Conservation (phyloP, 1,139 yeast genomes). For the Arxiozyma telluris region DNA sequence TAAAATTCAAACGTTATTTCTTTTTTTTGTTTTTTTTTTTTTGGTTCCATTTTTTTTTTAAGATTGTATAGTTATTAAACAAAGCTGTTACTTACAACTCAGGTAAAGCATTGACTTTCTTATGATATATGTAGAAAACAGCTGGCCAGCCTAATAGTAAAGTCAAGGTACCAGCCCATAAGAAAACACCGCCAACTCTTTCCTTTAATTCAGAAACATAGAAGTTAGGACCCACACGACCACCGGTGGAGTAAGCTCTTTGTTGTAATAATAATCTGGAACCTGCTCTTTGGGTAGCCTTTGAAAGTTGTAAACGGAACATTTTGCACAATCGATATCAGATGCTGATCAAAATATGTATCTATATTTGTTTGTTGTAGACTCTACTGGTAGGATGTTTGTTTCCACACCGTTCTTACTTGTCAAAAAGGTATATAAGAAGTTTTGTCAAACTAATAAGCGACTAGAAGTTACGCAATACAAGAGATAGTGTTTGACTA, state of each 20-base stretch:
- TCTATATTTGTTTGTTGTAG: background rate
- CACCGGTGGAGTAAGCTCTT: conserved; percentile 1
- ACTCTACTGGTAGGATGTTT: background rate
- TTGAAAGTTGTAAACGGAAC: background rate
- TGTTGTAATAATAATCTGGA: conserved; percentile 1
- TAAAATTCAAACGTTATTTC: too few species aligned
- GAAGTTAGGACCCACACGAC: conserved; percentile 19
- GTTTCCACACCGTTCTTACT: background rate
- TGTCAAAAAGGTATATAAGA: too few species aligned
- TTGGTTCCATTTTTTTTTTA: too few species aligned
- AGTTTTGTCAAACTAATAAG: too few species aligned
- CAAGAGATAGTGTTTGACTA: too few species aligned
- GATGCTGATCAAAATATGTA: background rate
- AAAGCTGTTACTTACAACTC: background rate
- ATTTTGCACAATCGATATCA: background rate
- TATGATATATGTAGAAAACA: conserved; percentile 9
- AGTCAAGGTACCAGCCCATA: conserved; percentile 17
- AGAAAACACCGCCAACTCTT: conserved; percentile 12
- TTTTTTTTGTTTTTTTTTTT: too few species aligned
- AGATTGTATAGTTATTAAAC: too few species aligned
- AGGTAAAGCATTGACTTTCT: background rate
- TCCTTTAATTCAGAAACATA: conserved; percentile 18
- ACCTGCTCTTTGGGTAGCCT: background rate
- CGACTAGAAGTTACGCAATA: too few species aligned
- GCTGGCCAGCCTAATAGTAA: conserved; percentile 25